Percentiles rank a stretch among this genome's conserved stretches.
Evolutionary conservation across 371 early-diverging fungal genomes (phyloP).

Genomic region (Mortierella sp.): DNA sequence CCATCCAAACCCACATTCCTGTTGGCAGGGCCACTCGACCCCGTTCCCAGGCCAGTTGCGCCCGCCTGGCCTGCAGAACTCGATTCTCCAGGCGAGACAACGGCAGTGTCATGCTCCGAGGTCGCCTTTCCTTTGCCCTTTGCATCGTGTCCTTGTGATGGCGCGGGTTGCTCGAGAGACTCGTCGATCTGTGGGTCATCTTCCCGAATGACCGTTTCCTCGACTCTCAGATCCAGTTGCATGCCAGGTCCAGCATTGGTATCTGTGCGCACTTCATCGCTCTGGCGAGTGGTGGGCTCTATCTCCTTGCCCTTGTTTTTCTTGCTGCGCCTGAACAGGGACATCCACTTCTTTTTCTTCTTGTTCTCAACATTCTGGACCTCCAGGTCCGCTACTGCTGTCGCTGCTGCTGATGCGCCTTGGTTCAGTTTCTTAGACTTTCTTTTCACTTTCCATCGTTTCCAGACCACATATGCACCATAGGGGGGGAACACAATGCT

Average conservation of each 20-base stretch:
- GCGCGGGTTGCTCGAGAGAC: too few species aligned
- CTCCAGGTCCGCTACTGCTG: slow-evolving; percentile 4
- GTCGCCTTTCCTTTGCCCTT: slow-evolving; percentile 27
- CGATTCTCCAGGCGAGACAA: too few species aligned
- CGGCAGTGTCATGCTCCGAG: not conserved
- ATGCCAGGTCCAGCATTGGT: slow-evolving; percentile 3
- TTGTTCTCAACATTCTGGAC: slow-evolving; percentile 1
- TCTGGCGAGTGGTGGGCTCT: too few species aligned
- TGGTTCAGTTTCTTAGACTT: slow-evolving; percentile 20
- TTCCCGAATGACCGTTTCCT: slow-evolving; percentile 13
- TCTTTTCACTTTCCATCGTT: slow-evolving; percentile 30
- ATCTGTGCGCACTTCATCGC: too few species aligned
- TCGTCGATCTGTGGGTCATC: too few species aligned
- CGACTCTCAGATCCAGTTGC: slow-evolving; percentile 11
- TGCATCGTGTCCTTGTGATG: slow-evolving; percentile 1
- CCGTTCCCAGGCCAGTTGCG: not conserved
- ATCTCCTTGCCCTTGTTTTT: not conserved
- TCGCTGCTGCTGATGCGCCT: too few species aligned
- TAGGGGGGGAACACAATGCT: slow-evolving; percentile 47
- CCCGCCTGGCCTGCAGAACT: not conserved
- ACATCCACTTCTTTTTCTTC: slow-evolving; percentile 5
- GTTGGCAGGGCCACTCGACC: not conserved
- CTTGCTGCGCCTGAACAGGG: too few species aligned
- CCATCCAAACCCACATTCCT: slow-evolving; percentile 42
- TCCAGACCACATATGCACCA: slow-evolving; percentile 34